Evolutionary conservation across 208 protist genomes (phyloP), one percentile per base, ranked within the genome.

Genomic region (Naegleria fowleri): DNA sequence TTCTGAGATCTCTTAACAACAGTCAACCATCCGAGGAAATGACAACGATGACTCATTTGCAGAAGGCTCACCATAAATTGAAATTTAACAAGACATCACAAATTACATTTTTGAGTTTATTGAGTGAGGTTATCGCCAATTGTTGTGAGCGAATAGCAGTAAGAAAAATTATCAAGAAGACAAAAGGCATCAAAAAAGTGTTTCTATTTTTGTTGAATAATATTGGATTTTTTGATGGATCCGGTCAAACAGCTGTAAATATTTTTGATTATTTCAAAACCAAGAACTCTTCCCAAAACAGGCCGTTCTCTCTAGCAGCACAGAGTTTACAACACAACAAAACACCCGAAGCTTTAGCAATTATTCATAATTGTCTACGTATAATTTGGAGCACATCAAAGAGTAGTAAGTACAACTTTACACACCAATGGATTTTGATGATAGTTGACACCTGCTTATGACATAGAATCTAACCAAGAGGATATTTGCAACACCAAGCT

Each of bases 121-220:
- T 87, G 29, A 51, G 5, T 19, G 83, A 87, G 5, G 33, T 87
- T 36, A 22, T 87, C 5, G 36, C 40, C 38, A 87, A 87, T 51
- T 87, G 83, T 51, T 87, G 83, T 51, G 83, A 41, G 41, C 40
- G 83, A 87, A 15, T 87, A 5, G 33, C 22, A 22, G 83, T 87
- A 7, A 40, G 83, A 87, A 87, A 5, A 52, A 41, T 52, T 29
- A 40, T 51, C 19, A 29, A 13, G 0, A 52, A 52, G 6, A 48
- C 15, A 29, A 40, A 87, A 87, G 83, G 41, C 13, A 29, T 87
- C 43, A 87, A 51, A n/a, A 87, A 40, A 29, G 22, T 67, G 55
- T 67, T 67, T 0, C 55, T 29, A 19, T 67, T 67, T 29, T 29
- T 67, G 3, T 67, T 29, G 19, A 67, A 67, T 19, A 29, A 29